Evolutionary conservation across 2,329 filamentous ascomycete species (phyloP).

Genomic region (Balansia obtecta): DNA sequence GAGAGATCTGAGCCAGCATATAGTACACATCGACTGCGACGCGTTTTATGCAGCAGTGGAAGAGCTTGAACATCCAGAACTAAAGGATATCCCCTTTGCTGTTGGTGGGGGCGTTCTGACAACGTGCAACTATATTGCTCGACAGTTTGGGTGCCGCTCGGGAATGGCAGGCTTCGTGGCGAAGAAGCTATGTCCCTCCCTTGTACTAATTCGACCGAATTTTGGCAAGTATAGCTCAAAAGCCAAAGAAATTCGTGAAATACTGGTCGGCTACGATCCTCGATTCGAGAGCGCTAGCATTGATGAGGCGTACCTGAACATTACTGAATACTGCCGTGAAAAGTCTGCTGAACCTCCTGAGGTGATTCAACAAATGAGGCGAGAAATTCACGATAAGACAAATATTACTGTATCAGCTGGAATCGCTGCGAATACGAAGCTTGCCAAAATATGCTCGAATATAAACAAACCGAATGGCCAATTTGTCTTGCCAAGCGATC

Average conservation of each 20-base stretch:
- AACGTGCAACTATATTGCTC: slow-evolving; percentile 75
- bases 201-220: slow-evolving; percentile 73
- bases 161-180: slow-evolving; percentile 97
- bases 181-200: slow-evolving; percentile 78
- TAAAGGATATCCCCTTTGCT: slow-evolving; percentile 79
- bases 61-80: slow-evolving; percentile 68
- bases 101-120: slow-evolving; percentile 61
- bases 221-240: slow-evolving; percentile 88
- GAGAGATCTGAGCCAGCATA: slow-evolving; percentile 69
- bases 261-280: slow-evolving; percentile 79
- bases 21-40: slow-evolving; percentile 93
- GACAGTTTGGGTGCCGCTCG: slow-evolving; percentile 80
- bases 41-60: slow-evolving; percentile 96
- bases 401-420: slow-evolving; percentile 87
- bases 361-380: slow-evolving; percentile 64
- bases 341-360: slow-evolving; percentile 59
- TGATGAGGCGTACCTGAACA: slow-evolving; percentile 92
- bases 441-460: slow-evolving; percentile 94
- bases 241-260: slow-evolving; percentile 71
- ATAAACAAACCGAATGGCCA: slow-evolving; percentile 96
- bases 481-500: slow-evolving; percentile 60
- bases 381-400: slow-evolving; percentile 61
- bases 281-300: slow-evolving; percentile 89
- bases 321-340: slow-evolving; percentile 70
- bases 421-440: slow-evolving; percentile 82